Base-by-base conservation (phyloP, 805 yeast genomes). In the Barnettozyma pratensis region DNA sequence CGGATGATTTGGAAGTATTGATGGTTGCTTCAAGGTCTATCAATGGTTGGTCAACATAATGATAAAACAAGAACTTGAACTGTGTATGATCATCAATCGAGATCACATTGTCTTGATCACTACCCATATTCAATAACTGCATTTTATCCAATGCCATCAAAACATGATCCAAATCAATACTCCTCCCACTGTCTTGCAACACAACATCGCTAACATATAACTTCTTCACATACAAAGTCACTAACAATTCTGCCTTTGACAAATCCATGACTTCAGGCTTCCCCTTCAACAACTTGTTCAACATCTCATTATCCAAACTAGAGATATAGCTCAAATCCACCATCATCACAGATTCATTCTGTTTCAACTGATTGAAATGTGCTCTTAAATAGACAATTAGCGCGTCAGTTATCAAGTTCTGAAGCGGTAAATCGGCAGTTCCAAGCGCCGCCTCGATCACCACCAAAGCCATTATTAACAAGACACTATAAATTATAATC, bases 191-290 rank as follows among this genome's bases (percentile, higher is more conserved):
- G 4, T 26, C 12, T 12, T 8, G 7, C 7, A 26, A 28, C 4
- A 9, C 11, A 27, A 41, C 8, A 4, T 37, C 45, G n/a, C 44
- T 45, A 11, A 49, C 35, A 28, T 39, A 47, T 14, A 55, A 12
- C 31, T 37, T 48, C 28, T 44, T 42, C 11, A 55, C 46, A n/a
- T 48, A 48, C 8, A 40, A 11, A 6, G 50, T 28, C n/a, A 55
- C 46, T 10, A 49, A 25, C 40, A 55, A 42, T 35, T 55, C 58
- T 2, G 56, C 52, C n/a, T 49, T 55, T 1, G 51, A 39, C n/a
- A 51, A 36, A 10, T 47, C 44, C 34, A 53, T 42, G 3, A 30
- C 11, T 3, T 35, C 48, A 36, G 34, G 11, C 34, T 42, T 42
- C 10, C 40, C 40, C 29, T 28, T 10, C n/a, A 45, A 27, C 38